Evolutionary conservation across 2,329 filamentous ascomycete genomes (phyloP).

Genomic region (Magnaporthales sp.): DNA sequence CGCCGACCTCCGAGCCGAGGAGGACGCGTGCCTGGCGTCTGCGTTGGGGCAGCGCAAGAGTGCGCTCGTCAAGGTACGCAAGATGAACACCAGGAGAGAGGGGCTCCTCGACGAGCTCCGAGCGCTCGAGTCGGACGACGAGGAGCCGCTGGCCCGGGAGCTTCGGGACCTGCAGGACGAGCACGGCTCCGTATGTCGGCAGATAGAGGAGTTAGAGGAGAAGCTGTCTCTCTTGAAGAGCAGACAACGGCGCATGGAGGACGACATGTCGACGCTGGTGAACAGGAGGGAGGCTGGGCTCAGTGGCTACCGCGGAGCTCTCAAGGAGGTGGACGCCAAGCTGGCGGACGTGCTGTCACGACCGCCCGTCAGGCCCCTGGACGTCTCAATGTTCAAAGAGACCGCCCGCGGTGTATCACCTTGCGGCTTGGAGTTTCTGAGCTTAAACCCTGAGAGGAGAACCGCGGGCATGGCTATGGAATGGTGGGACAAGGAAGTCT

Average conservation of each 20-base stretch:
- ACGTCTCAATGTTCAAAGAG: slow-evolving; percentile 21
- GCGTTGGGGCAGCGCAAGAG: slow-evolving; percentile 48
- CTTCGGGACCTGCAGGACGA: slow-evolving; percentile 52
- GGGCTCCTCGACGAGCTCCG: slow-evolving; percentile 43
- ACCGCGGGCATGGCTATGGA: slow-evolving; percentile 62
- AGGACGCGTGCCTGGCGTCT: slow-evolving; percentile 50
- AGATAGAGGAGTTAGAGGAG: slow-evolving; percentile 59
- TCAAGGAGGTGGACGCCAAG: slow-evolving; percentile 57
- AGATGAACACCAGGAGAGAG: slow-evolving; percentile 38
- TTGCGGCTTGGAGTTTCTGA: slow-evolving; percentile 45
- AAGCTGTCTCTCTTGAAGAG: slow-evolving; percentile 52
- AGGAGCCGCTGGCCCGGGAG: slow-evolving; percentile 51
- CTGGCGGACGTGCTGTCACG: slow-evolving; percentile 49
- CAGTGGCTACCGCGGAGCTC: slow-evolving; percentile 60
- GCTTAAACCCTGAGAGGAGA: slow-evolving; percentile 53
- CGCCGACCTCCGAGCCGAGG: slow-evolving; percentile 57
- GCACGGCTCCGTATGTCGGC: slow-evolving; percentile 41
- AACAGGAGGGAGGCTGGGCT: slow-evolving; percentile 63
- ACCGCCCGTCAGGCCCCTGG: slow-evolving; percentile 46
- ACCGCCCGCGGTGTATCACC: slow-evolving; percentile 18
- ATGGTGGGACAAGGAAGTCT: slow-evolving; percentile 60
- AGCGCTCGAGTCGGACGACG: slow-evolving; percentile 43
- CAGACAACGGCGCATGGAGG: slow-evolving; percentile 48
- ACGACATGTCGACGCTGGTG: slow-evolving; percentile 51
- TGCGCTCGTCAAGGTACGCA: slow-evolving; percentile 49